Evolutionary conservation across 805 yeast genomes (phyloP).

Genomic region (Komagataella pastoris): DNA sequence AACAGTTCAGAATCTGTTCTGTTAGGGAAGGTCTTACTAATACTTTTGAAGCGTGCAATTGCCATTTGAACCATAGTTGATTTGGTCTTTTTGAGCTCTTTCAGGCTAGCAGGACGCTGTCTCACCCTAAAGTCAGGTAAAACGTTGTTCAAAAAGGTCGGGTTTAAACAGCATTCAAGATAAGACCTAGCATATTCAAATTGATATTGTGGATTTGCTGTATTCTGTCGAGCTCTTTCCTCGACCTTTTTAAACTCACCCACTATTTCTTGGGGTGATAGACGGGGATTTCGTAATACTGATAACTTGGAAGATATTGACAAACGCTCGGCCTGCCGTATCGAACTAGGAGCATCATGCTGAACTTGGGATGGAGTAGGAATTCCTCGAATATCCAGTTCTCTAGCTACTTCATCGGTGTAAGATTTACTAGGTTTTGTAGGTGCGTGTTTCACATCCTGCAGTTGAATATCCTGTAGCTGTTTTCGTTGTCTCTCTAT

Average conservation of each 20-base stretch:
- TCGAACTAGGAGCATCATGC: not conserved
- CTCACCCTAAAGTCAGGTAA: constrained; percentile 6
- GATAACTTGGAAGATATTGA: not conserved
- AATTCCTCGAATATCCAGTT: not conserved
- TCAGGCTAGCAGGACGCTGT: constrained; percentile 22
- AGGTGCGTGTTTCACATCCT: not conserved
- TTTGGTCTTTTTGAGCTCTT: constrained; percentile 35
- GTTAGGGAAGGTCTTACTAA: constrained; percentile 30
- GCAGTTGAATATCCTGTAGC: not conserved
- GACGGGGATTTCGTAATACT: not conserved
- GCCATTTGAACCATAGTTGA: constrained; percentile 45
- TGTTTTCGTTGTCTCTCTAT: not conserved
- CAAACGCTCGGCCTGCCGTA: not conserved
- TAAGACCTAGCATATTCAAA: constrained; percentile 45
- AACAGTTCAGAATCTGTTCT: constrained; percentile 44
- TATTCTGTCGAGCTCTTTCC: constrained; percentile 11
- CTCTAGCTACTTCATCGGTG: not conserved
- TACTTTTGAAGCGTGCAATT: constrained; percentile 42
- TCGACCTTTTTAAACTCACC: constrained; percentile 16
- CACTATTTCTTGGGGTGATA: constrained; percentile 4
- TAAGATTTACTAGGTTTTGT: not conserved
- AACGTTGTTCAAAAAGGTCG: not conserved
- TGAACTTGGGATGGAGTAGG: not conserved
- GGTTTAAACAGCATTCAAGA: not conserved
- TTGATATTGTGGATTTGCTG: constrained; percentile 22